Conservation (phyloP, 139 green algal genomes). For the Picochlorum sp. region DNA sequence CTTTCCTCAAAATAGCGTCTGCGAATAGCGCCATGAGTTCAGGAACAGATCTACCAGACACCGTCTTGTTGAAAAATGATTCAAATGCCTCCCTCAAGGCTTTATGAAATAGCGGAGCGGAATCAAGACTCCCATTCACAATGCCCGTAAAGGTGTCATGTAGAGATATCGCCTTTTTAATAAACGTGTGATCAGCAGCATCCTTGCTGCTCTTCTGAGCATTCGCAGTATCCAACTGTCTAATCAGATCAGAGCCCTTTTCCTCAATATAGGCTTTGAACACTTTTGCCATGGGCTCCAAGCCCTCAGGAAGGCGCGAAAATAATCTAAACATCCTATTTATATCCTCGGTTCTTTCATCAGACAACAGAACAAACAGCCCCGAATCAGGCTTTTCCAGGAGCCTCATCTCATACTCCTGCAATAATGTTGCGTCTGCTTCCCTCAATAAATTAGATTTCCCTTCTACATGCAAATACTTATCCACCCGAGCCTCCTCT, state of each 20-base stretch:
- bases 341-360: conserved; percentile 95
- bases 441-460: conserved; percentile 80
- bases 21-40: conserved; percentile 98
- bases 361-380: conserved; percentile 73
- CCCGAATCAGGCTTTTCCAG: conserved; percentile 94
- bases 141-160: conserved; percentile 87
- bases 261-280: conserved; percentile 90
- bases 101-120: conserved; percentile 90
- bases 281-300: conserved; percentile 85
- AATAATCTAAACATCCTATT: conserved; percentile 97
- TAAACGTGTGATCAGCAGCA: conserved; percentile 82
- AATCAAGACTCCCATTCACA: conserved; percentile 55
- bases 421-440: conserved; percentile 83
- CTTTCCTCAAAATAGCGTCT: conserved; percentile 95
- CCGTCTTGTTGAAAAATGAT: conserved; percentile 94
- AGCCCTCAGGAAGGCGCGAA: conserved; percentile 75
- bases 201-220: conserved; percentile 47
- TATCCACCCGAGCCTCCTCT: conserved; percentile 86
- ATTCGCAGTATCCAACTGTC: conserved; percentile 58
- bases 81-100: conserved; percentile 98
- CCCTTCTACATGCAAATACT: conserved; percentile 83
- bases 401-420: conserved; percentile 72
- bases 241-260: conserved; percentile 81
- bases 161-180: conserved; percentile 80
- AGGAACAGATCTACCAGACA: conserved; percentile 72